phyloP scores from a whole-genome alignment of 306 rosid genomes.

The Canavalia gladiata region DNA sequence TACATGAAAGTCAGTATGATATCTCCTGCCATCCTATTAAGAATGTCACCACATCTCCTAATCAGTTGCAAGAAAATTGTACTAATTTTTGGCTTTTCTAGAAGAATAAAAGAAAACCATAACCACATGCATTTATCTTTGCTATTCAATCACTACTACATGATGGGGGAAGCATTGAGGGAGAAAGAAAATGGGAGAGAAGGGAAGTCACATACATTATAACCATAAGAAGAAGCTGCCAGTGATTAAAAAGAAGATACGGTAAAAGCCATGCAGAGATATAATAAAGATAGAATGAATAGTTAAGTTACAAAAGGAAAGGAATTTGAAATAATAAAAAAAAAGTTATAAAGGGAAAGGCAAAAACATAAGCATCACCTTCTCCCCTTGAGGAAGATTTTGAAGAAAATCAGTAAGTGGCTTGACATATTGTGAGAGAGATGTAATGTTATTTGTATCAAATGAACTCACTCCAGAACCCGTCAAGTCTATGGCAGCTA shows the following conservation, averaged over 20 bases:
- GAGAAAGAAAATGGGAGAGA: background rate
- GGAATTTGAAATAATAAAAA: no score
- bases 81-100: background rate
- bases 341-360: constrained; percentile 13
- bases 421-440: constrained; percentile 83
- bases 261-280: background rate
- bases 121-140: constrained; percentile 4
- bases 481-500: constrained; percentile 85
- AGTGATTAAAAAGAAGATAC: background rate
- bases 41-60: constrained; percentile 24
- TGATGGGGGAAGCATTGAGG: no score
- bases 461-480: constrained; percentile 91
- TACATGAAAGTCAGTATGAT: background rate
- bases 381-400: constrained; percentile 78
- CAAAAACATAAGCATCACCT: constrained; percentile 70
- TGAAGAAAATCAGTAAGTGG: constrained; percentile 84
- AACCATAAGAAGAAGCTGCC: background rate
- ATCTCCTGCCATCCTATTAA: background rate
- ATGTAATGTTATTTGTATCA: constrained; percentile 75
- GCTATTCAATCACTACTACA: constrained; percentile 2
- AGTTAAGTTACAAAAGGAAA: constrained; percentile 16
- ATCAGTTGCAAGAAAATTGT: background rate
- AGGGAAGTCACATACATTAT: background rate
- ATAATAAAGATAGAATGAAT: no score
- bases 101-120: background rate